Evolutionary conservation across 495 filamentous ascomycete genomes (phyloP), one percentile per base, ranked within the genome.

Genomic region (Penicillium pulvis): DNA sequence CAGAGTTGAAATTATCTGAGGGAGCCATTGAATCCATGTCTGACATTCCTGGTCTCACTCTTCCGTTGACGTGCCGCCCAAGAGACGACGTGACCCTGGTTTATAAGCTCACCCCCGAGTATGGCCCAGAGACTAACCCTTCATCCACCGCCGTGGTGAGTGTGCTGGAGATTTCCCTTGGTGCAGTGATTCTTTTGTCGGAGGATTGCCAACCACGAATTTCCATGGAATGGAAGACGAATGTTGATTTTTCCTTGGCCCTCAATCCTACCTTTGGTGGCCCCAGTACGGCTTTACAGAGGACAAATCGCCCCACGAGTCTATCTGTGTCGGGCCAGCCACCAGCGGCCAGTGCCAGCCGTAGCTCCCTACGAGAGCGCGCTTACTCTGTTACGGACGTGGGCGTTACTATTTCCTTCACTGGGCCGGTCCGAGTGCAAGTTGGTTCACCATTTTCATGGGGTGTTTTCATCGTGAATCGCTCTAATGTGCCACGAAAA

Each of bases 381-480:
- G 74, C 75, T 35, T 69, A 81, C 57, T 75, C 79, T 17, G 65
- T 82, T 24, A 64, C 77, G 20, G 85, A 88, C 62, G 80, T 89
- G 46, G 90, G 90, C 9, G 83, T 94, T 45, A 90, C 87, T 6
- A 81, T 94, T 57, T 92, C 92, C 19, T 84, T 90, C 58, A 85
- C 85, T 10, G 87, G 83, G 0, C 89, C 89, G 10, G 66, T 72
- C 12, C 64, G 68, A 20, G 85, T 90, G 26, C 78, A 81, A 49
- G 83, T 91, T 3, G 91, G 92, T 4, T 83, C 91, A 41, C 81
- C 85, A 12, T 96, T 98, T 69, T 73, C 77, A n/a, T 97, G 93
- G 93, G 81, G 83, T 42, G 84, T 96, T 19, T 92, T 96, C 67
- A 85, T 98, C 20, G 89, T 96, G 51, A 98, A 98, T 70, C 88